Base-by-base conservation (phyloP, 495 filamentous ascomycete genomes). In the Xylaria scruposa region DNA sequence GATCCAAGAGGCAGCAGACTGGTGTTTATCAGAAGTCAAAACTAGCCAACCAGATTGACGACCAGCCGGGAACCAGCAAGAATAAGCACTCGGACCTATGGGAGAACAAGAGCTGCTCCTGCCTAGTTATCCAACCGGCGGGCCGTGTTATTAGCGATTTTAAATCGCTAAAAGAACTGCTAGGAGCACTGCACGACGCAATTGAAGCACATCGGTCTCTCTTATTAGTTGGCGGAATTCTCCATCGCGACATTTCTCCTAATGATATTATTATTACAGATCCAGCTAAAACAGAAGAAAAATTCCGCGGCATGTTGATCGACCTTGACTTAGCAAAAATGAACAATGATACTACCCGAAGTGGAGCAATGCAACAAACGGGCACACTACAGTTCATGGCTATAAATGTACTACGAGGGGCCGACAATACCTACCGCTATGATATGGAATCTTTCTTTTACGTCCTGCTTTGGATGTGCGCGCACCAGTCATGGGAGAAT, bases 221-320 rank as follows among this genome's bases (percentile, higher is more conserved):
- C 33, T 36, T 36, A 36, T 38, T 79, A 76, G 73, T 73, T 24
- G 78, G 80, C 63, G 77, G 78, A 3, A 83, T 84, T 42, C 81
- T 84, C 51, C 75, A 83, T 71, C 73, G 79, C 26, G 79, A 84
- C 70, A 80, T 83, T 26, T 83, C 81, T 0, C 72, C 80, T 31
- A 81, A 82, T 70, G 82, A 81, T 70, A 77, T 80, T 61, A 78
- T 83, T 36, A 82, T 80, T 21, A 79, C 73, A 21, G 63, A 80
- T 9, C 63, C 33, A 36, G 33, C 60, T 2, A 10, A 42, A 29
- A 51, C 33, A 61, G 44, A 60, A 63, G 47, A 51, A 72, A 75
- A 73, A 36, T 36, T 36, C 33, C 33, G 33, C 33, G 81, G 78
- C 31, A 79, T 75, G 74, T 68, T 82, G 61, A 83, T 81, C 72